phyloP scores from a whole-genome alignment of 2,329 filamentous ascomycete species.

The Colletotrichum chlorophyti region DNA sequence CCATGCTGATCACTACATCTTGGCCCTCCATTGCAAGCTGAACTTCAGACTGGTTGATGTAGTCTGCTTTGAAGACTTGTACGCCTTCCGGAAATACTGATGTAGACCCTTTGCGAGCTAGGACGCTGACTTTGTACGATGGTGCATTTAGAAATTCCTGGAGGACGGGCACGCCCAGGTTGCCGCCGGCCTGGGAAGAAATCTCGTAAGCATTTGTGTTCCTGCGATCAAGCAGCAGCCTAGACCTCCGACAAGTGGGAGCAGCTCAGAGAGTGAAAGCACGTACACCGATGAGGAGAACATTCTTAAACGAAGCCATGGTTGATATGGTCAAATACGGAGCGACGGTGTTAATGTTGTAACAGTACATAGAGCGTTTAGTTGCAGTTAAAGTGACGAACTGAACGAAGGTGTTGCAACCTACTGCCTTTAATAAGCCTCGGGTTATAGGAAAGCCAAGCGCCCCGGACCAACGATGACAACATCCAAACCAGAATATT shows the following conservation, averaged over 20 bases:
- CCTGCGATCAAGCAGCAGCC: too few species aligned
- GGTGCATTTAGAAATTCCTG: constrained; percentile 41
- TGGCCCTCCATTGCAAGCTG: constrained; percentile 52
- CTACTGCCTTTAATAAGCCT: too few species aligned
- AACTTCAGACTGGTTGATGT: neutral
- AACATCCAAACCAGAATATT: too few species aligned
- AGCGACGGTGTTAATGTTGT: too few species aligned
- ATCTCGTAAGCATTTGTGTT: neutral
- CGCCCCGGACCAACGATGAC: too few species aligned
- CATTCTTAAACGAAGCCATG: neutral
- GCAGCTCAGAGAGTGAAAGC: neutral
- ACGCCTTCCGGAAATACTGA: constrained; percentile 42
- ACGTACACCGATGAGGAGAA: neutral
- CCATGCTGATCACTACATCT: constrained; percentile 57
- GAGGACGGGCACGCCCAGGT: constrained; percentile 46
- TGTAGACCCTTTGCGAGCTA: constrained; percentile 55
- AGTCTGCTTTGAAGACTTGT: constrained; percentile 1
- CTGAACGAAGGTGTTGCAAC: too few species aligned
- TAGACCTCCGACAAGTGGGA: too few species aligned
- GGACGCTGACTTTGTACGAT: constrained; percentile 58
- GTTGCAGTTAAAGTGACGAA: too few species aligned
- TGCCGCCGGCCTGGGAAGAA: constrained; percentile 43
- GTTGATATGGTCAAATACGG: neutral
- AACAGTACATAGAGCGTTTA: too few species aligned
- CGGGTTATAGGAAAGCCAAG: too few species aligned